A percentile compares a stretch with the other conserved stretches of the same genome.
These are phyloP conservation scores for Eucalyptus grandis DNA, from an alignment of 345 rosid genomes.

Conservation along the genomic window DNA sequence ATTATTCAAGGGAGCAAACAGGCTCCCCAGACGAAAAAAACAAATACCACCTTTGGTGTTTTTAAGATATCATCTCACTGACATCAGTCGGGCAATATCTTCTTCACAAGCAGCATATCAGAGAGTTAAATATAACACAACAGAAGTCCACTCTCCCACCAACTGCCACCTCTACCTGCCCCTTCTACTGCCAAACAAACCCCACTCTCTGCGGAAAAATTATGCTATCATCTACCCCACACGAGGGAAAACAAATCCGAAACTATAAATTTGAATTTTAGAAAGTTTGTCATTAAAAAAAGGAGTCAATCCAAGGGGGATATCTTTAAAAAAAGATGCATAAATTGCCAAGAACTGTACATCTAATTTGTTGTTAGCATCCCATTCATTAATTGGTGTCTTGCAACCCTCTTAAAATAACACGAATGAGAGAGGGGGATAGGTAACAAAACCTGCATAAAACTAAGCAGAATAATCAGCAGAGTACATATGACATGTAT, in stretches of 20 bases:
- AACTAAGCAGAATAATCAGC: neutral
- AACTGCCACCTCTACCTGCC: neutral
- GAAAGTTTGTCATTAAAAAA: neutral
- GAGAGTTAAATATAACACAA: neutral
- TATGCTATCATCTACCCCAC: neutral
- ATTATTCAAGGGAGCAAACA: neutral
- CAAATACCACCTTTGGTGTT: neutral
- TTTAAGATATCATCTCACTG: neutral
- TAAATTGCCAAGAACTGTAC: neutral
- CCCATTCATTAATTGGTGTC: neutral
- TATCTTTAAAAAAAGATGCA: neutral
- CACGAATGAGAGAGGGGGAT: neutral
- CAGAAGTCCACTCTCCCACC: neutral
- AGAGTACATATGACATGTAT: neutral
- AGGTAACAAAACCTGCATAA: neutral
- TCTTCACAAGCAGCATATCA: neutral
- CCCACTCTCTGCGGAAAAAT: neutral
- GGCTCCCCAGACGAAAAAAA: neutral
- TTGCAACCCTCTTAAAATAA: neutral
- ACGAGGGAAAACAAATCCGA: neutral
- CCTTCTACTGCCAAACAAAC: neutral
- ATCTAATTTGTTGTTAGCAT: neutral
- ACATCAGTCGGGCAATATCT: neutral
- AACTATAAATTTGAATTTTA: neutral
- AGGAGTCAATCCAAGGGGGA: neutral